Evolutionary conservation across 176 grass and related monocot genomes (phyloP).

Genomic region (Guadua angustifolia): DNA sequence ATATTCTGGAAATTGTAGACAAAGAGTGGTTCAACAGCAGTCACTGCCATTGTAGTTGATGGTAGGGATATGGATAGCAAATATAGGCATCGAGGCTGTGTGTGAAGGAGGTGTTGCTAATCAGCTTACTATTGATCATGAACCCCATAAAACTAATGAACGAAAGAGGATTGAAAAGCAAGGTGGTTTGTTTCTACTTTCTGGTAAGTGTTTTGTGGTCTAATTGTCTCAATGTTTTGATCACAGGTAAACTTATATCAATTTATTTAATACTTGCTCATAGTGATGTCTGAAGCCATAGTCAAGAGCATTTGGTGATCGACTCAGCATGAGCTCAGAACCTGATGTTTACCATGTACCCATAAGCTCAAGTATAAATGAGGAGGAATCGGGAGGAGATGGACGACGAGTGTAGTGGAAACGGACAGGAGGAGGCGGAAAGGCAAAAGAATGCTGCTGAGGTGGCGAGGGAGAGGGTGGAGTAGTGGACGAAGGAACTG

Average conservation of each 20-base stretch:
- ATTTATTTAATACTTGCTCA: constrained; percentile 32
- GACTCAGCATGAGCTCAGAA: constrained; percentile 86
- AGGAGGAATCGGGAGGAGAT: no score
- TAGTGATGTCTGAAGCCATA: no score
- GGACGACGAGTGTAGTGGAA: no score
- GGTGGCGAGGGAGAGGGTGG: no score
- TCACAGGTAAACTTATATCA: not conserved
- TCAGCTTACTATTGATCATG: constrained; percentile 84
- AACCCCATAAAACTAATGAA: constrained; percentile 62
- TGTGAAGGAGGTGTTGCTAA: constrained; percentile 73
- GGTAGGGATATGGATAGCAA: constrained; percentile 88
- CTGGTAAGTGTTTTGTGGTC: constrained; percentile 68
- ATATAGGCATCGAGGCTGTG: constrained; percentile 81
- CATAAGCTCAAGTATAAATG: constrained; percentile 57
- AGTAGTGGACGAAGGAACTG: no score
- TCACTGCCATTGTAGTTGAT: constrained; percentile 85
- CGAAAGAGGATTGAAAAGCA: constrained; percentile 79
- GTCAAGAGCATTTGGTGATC: constrained; percentile 90
- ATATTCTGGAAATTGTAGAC: constrained; percentile 72
- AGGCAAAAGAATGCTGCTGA: no score
- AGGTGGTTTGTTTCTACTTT: constrained; percentile 81
- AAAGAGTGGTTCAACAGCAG: constrained; percentile 83
- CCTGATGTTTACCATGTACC: constrained; percentile 74
- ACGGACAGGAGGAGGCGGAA: no score
- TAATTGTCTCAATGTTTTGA: constrained; percentile 21